A percentile compares a stretch with the other conserved stretches of the same genome.
phyloP scores from a whole-genome alignment of 2,329 filamentous ascomycete genomes.

The Colletotrichum lupini region DNA sequence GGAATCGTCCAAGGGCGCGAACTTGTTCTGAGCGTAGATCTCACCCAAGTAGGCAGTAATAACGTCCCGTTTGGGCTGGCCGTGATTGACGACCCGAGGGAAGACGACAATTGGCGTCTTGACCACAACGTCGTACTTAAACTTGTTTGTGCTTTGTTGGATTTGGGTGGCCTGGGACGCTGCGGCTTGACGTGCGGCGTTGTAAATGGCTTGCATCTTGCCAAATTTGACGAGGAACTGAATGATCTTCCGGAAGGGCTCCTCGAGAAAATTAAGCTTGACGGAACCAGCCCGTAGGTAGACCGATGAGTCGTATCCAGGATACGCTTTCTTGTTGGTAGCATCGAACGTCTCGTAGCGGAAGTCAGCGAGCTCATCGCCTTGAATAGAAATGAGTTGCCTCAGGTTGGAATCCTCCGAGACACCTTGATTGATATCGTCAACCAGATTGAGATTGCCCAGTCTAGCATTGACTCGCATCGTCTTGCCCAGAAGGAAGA shows the following conservation, averaged over 20 bases:
- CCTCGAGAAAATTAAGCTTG: constrained; percentile 96
- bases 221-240: constrained; percentile 98
- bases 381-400: constrained; percentile 92
- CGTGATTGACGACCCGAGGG: constrained; percentile 79
- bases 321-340: constrained; percentile 76
- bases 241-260: constrained; percentile 98
- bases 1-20: constrained; percentile 84
- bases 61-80: constrained; percentile 79
- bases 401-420: constrained; percentile 83
- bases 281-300: constrained; percentile 92
- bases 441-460: constrained; percentile 87
- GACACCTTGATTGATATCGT: constrained; percentile 94
- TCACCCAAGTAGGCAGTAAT: constrained; percentile 95
- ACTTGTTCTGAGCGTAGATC: constrained; percentile 96
- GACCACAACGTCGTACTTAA: constrained; percentile 93
- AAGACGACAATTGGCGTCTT: constrained; percentile 98
- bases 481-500: constrained; percentile 86
- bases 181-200: constrained; percentile 93
- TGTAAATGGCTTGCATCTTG: constrained; percentile 99
- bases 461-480: constrained; percentile 90
- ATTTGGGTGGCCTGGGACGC: constrained; percentile 93
- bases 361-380: constrained; percentile 95
- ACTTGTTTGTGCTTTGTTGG: constrained; percentile 87
- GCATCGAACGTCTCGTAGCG: constrained; percentile 95
- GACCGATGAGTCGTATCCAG: constrained; percentile 93